These are phyloP conservation scores for Venturia pyrina DNA, from an alignment of 2,329 filamentous ascomycete genomes.

Conservation along the genomic window DNA sequence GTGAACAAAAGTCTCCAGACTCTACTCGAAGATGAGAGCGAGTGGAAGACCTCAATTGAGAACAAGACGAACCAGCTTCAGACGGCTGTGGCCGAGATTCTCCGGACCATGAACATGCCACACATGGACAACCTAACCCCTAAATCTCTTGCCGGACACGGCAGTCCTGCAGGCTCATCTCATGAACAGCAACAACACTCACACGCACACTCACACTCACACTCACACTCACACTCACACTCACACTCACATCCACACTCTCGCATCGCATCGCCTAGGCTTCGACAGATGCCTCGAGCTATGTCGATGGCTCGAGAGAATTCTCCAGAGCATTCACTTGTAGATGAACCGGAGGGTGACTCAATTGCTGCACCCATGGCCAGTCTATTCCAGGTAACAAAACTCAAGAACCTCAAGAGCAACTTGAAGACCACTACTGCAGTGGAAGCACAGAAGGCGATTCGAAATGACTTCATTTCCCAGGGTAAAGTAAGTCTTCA, in stretches of 20 bases:
- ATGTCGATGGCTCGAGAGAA: conserved; percentile 37
- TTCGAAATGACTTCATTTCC: conserved; percentile 39
- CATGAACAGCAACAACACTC: not conserved
- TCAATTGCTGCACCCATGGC: conserved; percentile 41
- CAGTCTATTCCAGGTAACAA: conserved; percentile 45
- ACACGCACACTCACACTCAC: conserved; percentile 1
- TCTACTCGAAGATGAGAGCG: conserved; percentile 40
- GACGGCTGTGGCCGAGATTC: conserved; percentile 35
- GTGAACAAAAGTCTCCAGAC: conserved; percentile 48
- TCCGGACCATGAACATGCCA: conserved; percentile 33
- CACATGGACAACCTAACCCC: conserved; percentile 21
- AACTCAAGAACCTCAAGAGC: conserved; percentile 33
- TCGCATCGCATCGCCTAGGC: not conserved
- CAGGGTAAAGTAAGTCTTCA: conserved; percentile 36
- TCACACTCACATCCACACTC: conserved; percentile 2
- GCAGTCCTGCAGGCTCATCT: conserved; percentile 14
- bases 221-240: not conserved
- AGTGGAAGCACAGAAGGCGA: conserved; percentile 20
- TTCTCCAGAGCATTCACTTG: conserved; percentile 33
- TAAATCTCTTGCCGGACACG: conserved; percentile 18
- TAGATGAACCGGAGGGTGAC: conserved; percentile 14
- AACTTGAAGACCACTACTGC: conserved; percentile 22
- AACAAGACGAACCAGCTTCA: conserved; percentile 38
- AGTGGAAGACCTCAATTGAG: conserved; percentile 21
- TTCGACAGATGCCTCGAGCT: conserved; percentile 14